phyloP scores from a whole-genome alignment of 73 alveolate genomes.

The Tetrahymena malaccensis region DNA sequence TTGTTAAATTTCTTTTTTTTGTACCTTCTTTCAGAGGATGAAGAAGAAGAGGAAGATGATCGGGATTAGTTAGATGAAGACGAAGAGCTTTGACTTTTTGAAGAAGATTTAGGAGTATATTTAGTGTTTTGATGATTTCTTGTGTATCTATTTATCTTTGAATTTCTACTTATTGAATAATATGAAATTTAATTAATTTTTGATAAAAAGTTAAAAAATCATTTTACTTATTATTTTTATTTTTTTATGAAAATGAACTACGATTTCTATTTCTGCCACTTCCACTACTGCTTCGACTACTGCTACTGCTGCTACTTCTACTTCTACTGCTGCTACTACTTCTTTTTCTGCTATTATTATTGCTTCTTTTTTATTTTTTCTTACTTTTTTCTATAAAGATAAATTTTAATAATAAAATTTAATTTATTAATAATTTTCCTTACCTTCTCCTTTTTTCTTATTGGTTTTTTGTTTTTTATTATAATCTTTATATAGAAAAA shows the following conservation, averaged over 20 bases:
- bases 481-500: no score
- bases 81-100: not conserved
- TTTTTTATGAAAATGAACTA: not conserved
- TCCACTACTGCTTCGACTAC: not conserved
- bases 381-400: not conserved
- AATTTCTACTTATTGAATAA: no score
- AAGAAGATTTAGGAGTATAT: not conserved
- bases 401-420: no score
- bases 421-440: no score
- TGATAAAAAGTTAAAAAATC: not conserved
- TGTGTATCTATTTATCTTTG: no score
- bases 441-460: not conserved
- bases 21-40: no score
- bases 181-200: no score
- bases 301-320: not conserved
- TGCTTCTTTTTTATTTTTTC: not conserved
- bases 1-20: no score
- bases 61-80: not conserved
- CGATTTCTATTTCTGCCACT: not conserved
- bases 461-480: no score
- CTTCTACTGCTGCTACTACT: not conserved
- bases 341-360: not conserved
- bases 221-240: not conserved
- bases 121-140: no score
- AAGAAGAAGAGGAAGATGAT: not conserved